These are phyloP conservation scores for Gryganskiella cystojenkinii DNA, from an alignment of 192 early-diverging fungal species.

Conservation along the genomic window DNA sequence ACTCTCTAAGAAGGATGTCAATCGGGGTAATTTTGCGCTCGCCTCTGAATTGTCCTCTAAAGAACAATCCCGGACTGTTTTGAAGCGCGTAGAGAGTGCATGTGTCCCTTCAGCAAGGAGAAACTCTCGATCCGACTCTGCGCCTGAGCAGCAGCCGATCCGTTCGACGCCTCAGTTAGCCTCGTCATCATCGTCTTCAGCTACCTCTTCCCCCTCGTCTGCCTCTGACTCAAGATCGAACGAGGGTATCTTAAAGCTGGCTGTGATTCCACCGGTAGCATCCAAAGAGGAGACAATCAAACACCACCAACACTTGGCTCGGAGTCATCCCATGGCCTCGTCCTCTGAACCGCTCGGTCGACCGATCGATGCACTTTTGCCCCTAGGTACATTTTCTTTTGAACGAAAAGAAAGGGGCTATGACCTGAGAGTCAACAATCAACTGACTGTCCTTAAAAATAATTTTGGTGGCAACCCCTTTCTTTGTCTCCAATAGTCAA, in stretches of 20 bases:
- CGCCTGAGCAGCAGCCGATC: too few species aligned
- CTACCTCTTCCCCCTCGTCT: neutral
- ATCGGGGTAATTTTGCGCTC: too few species aligned
- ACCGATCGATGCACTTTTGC: constrained; percentile 24
- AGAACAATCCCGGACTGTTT: too few species aligned
- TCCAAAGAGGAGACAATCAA: constrained; percentile 22
- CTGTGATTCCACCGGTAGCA: constrained; percentile 31
- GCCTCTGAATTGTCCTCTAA: too few species aligned
- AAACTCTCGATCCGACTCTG: too few species aligned
- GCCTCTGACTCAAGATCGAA: neutral
- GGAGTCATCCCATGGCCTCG: constrained; percentile 30
- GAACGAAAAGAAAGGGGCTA: too few species aligned
- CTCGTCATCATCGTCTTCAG: neutral
- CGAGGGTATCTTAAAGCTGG: constrained; percentile 34
- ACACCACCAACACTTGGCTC: constrained; percentile 22
- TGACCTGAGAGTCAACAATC: neutral
- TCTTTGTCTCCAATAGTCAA: too few species aligned
- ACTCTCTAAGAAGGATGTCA: too few species aligned
- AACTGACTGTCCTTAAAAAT: neutral
- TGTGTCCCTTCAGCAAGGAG: too few species aligned
- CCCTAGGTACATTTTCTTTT: constrained; percentile 2
- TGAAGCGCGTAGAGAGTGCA: too few species aligned
- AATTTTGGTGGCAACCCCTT: too few species aligned
- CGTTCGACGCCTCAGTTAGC: too few species aligned
- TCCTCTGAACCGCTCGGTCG: constrained; percentile 22